These are phyloP conservation scores for Coprinopsis sp. DNA, from an alignment of 768 basidiomycete species.

Conservation along the genomic window DNA sequence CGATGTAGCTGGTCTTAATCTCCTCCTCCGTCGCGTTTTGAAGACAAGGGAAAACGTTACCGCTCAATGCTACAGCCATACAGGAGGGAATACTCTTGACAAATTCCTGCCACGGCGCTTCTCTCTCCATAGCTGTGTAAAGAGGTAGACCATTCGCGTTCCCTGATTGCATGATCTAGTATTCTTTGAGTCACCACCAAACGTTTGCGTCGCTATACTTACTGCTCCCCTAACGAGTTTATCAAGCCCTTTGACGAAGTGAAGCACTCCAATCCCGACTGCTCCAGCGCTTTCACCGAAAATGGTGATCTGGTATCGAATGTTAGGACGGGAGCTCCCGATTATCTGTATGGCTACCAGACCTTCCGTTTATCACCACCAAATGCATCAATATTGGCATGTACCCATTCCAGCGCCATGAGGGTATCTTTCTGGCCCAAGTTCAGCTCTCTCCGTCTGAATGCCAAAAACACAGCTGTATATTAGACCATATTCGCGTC, in stretches of 20 bases:
- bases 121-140: slow-evolving; percentile 19
- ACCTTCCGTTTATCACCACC: slow-evolving; percentile 48
- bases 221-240: slow-evolving; percentile 32
- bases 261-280: slow-evolving; percentile 36
- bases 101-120: slow-evolving; percentile 35
- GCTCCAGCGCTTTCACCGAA: slow-evolving; percentile 56
- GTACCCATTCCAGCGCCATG: slow-evolving; percentile 49
- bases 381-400: slow-evolving; percentile 53
- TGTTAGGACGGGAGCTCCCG: no score
- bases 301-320: slow-evolving; percentile 51
- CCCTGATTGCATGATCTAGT: not conserved
- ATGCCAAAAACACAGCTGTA: slow-evolving; percentile 23
- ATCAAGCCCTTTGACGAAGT: slow-evolving; percentile 29
- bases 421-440: slow-evolving; percentile 44
- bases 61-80: slow-evolving; percentile 17
- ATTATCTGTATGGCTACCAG: no score
- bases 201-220: not conserved
- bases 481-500: not conserved
- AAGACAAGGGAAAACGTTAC: slow-evolving; percentile 33
- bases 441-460: slow-evolving; percentile 34
- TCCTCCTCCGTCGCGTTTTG: slow-evolving; percentile 19
- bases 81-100: slow-evolving; percentile 33
- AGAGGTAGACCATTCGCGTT: not conserved
- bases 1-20: slow-evolving; percentile 16
- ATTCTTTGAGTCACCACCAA: not conserved